These are phyloP conservation scores for Filobasidium floriforme DNA, from an alignment of 768 basidiomycete species.

Conservation along the genomic window DNA sequence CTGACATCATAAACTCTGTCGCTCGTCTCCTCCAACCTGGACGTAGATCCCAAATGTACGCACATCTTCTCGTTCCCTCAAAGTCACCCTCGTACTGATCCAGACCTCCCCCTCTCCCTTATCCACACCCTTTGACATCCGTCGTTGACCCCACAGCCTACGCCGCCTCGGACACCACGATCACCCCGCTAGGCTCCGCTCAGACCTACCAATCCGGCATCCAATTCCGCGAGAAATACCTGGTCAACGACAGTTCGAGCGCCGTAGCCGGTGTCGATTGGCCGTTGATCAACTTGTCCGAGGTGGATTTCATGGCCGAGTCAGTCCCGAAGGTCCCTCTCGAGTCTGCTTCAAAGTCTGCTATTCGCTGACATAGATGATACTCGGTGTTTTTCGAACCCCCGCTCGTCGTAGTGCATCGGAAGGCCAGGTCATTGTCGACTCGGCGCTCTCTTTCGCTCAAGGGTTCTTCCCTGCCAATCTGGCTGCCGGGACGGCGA, in stretches of 20 bases:
- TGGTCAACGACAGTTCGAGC: slow-evolving; percentile 6
- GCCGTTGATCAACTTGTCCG: slow-evolving; percentile 14
- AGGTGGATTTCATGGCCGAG: slow-evolving; percentile 29
- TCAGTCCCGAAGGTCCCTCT: slow-evolving; percentile 14
- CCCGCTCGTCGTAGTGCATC: slow-evolving; percentile 14
- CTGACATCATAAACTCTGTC: background rate
- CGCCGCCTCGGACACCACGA: slow-evolving; percentile 24
- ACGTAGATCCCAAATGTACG: background rate
- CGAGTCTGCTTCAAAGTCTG: too few species aligned
- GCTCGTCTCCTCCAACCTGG: background rate
- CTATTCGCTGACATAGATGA: background rate
- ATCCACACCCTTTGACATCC: background rate
- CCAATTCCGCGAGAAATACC: slow-evolving; percentile 21
- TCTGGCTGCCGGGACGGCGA: slow-evolving; percentile 47
- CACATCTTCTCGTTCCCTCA: background rate
- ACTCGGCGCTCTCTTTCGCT: slow-evolving; percentile 60
- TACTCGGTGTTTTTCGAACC: background rate
- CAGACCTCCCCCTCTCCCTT: background rate
- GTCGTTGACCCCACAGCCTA: slow-evolving; percentile 16
- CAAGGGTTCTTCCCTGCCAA: slow-evolving; percentile 45
- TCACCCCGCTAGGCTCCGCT: slow-evolving; percentile 31
- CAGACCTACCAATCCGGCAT: slow-evolving; percentile 29
- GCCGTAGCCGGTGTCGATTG: slow-evolving; percentile 21
- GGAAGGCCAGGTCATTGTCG: slow-evolving; percentile 60
- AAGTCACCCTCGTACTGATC: background rate